These are phyloP conservation scores for Drechmeria coniospora DNA, from an alignment of 2,329 filamentous ascomycete genomes.

Conservation along the genomic window DNA sequence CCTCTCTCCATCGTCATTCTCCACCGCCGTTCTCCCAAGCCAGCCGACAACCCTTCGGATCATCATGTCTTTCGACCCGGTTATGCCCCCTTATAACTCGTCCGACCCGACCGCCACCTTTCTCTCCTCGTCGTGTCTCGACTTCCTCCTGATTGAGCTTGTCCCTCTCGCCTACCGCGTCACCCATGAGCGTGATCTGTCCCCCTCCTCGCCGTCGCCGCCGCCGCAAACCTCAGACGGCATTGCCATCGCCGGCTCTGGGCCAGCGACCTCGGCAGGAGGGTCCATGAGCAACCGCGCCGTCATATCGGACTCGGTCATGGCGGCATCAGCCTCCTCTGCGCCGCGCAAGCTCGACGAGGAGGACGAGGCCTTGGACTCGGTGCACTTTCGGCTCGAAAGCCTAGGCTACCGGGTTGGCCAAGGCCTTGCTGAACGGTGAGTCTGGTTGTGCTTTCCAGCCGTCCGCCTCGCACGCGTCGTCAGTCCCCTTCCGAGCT, in stretches of 20 bases:
- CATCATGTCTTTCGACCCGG: constrained; percentile 58
- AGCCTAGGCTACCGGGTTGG: constrained; percentile 80
- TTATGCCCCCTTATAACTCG: constrained; percentile 52
- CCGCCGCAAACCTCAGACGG: constrained; percentile 16
- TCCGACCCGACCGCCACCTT: constrained; percentile 62
- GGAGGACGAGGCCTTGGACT: constrained; percentile 71
- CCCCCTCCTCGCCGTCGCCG: background rate
- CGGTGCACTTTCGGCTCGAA: constrained; percentile 74
- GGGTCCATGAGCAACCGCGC: background rate
- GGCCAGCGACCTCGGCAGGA: constrained; percentile 6
- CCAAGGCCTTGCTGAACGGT: constrained; percentile 83
- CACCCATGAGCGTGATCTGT: constrained; percentile 54
- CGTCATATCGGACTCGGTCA: constrained; percentile 12
- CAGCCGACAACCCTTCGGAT: background rate
- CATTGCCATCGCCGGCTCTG: constrained; percentile 6
- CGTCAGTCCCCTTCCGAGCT: background rate
- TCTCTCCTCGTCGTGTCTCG: constrained; percentile 72
- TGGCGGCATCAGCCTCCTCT: no score
- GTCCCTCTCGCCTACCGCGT: constrained; percentile 88
- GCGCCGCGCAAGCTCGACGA: constrained; percentile 34
- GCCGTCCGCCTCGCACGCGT: background rate
- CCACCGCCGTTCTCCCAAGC: background rate
- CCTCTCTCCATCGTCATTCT: no score
- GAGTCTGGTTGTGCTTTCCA: constrained; percentile 14
- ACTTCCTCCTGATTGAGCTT: constrained; percentile 90